Conservation (phyloP, 495 filamentous ascomycete genomes). For the Coniosporium apollinis region DNA sequence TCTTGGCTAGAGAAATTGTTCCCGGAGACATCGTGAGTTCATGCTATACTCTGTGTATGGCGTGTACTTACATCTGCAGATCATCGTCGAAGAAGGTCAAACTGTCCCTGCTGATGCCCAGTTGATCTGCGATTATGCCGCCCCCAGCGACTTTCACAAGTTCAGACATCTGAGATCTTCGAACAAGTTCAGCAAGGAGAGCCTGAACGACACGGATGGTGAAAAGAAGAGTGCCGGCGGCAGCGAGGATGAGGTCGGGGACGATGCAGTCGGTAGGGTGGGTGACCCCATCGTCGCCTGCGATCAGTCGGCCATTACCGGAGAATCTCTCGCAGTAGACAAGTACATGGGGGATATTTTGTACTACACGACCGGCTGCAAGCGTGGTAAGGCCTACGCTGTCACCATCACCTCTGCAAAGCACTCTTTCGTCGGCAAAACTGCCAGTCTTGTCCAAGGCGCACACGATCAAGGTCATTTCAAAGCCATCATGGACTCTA, state of each 20-base stretch:
- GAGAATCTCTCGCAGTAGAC: constrained; percentile 62
- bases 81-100: constrained; percentile 60
- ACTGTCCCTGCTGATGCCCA: constrained; percentile 59
- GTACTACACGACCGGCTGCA: constrained; percentile 67
- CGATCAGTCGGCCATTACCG: constrained; percentile 63
- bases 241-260: constrained; percentile 29
- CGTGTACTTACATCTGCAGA: constrained; percentile 18
- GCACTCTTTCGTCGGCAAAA: constrained; percentile 57
- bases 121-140: constrained; percentile 59
- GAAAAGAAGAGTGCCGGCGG: constrained; percentile 42
- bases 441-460: constrained; percentile 51
- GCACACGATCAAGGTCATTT: constrained; percentile 59
- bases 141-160: constrained; percentile 51
- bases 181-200: constrained; percentile 31
- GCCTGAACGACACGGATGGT: constrained; percentile 46
- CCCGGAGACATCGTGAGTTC: constrained; percentile 61
- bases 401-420: constrained; percentile 45
- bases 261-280: constrained; percentile 26
- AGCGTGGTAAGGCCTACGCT: constrained; percentile 58
- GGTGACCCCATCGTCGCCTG: constrained; percentile 48
- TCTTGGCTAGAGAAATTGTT: constrained; percentile 65
- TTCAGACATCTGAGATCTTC: constrained; percentile 50
- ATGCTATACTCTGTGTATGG: neutral
- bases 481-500: constrained; percentile 72
- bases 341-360: constrained; percentile 58